Conservation (phyloP, 768 basidiomycete genomes). For the Kwoniella newhampshirensis region DNA sequence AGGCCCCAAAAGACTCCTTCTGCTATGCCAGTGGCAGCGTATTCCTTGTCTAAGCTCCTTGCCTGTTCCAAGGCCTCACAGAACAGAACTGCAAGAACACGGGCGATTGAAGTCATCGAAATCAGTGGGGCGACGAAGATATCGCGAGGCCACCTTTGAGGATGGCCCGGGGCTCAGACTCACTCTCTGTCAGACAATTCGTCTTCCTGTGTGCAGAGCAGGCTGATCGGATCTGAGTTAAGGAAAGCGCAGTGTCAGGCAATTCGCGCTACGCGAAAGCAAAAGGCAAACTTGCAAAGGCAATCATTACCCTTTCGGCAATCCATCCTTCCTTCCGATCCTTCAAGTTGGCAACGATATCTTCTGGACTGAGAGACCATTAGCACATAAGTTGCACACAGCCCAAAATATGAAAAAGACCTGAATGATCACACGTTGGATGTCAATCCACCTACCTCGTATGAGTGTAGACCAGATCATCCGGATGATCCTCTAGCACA, state of each 20-base stretch:
- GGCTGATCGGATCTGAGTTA: constrained; percentile 55
- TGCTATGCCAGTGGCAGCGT: constrained; percentile 60
- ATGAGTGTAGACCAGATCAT: constrained; percentile 20
- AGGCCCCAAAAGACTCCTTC: constrained; percentile 77
- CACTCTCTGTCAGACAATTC: constrained; percentile 80
- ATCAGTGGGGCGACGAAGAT: too few relatives aligned
- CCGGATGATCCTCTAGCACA: constrained; percentile 27
- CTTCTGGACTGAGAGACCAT: constrained; percentile 13
- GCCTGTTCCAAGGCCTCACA: constrained; percentile 66
- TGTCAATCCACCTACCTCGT: constrained; percentile 4
- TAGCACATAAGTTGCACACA: too few relatives aligned
- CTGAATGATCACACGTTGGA: background rate
- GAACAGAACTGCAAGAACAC: constrained; percentile 64
- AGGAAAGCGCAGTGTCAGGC: background rate
- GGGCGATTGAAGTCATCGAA: background rate
- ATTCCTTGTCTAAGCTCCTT: constrained; percentile 66
- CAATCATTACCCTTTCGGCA: constrained; percentile 56
- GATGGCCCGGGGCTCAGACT: too few relatives aligned
- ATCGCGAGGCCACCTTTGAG: too few relatives aligned
- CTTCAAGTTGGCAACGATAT: constrained; percentile 41
- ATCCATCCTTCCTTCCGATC: constrained; percentile 43
- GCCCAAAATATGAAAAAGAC: background rate
- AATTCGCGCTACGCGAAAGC: background rate
- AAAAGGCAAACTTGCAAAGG: constrained; percentile 32
- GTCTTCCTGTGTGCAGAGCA: constrained; percentile 64